Evolutionary conservation across 805 yeast species (phyloP).

Genomic region (Cyberlindnera japonica): DNA sequence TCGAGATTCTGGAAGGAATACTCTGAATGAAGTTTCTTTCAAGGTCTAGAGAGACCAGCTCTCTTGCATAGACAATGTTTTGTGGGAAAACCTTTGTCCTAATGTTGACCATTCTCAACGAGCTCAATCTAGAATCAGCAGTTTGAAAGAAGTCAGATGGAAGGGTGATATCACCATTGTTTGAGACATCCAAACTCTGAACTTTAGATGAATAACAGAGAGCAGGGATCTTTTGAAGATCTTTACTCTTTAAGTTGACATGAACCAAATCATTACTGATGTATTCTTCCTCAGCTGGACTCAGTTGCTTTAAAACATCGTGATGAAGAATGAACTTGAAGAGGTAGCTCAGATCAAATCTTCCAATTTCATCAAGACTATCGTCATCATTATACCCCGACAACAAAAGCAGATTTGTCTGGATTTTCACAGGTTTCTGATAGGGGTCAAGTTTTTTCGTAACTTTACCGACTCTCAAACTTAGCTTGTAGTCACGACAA

Average conservation of each 20-base stretch:
- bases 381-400: constrained; percentile 83
- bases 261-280: constrained; percentile 63
- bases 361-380: constrained; percentile 69
- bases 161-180: constrained; percentile 79
- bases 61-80: constrained; percentile 65
- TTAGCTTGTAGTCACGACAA: constrained; percentile 69
- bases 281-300: constrained; percentile 67
- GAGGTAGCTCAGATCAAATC: constrained; percentile 78
- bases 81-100: constrained; percentile 73
- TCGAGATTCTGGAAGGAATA: constrained; percentile 54
- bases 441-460: constrained; percentile 67
- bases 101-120: constrained; percentile 65
- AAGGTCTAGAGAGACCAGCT: constrained; percentile 63
- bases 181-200: constrained; percentile 74
- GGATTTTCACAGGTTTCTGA: constrained; percentile 76
- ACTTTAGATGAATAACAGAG: constrained; percentile 79
- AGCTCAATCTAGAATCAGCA: constrained; percentile 64
- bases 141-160: constrained; percentile 83
- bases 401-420: constrained; percentile 63
- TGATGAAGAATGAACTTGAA: constrained; percentile 75
- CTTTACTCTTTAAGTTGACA: constrained; percentile 69
- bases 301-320: constrained; percentile 54
- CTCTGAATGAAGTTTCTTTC: constrained; percentile 73
- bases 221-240: constrained; percentile 81
- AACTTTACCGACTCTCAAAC: constrained; percentile 70